Evolutionary conservation across 441 rosid species (phyloP).

Genomic region (Eruca vesicaria): DNA sequence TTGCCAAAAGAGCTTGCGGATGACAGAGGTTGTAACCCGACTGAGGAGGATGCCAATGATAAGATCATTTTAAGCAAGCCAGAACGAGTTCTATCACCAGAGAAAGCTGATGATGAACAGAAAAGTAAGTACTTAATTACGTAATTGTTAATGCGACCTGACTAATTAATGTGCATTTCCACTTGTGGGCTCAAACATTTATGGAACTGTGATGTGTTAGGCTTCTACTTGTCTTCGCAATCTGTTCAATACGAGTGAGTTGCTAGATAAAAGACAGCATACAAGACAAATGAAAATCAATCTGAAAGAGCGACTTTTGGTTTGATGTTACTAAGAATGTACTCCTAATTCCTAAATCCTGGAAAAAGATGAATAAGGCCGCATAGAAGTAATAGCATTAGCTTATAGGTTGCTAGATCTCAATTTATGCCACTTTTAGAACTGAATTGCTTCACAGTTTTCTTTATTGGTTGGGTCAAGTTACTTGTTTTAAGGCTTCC

Average conservation of each 20-base stretch:
- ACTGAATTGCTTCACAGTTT: neutral
- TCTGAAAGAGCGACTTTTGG: neutral
- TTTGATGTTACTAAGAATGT: neutral
- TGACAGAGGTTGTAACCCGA: conserved; percentile 42
- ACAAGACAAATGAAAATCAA: neutral
- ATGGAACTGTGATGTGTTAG: neutral
- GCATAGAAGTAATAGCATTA: neutral
- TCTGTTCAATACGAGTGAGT: neutral
- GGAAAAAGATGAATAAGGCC: neutral
- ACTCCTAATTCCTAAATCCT: neutral
- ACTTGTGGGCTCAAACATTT: neutral
- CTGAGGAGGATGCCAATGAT: conserved; percentile 38
- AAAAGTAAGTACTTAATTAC: conserved; percentile 49
- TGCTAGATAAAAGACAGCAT: neutral
- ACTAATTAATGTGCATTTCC: neutral
- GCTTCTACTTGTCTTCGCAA: neutral
- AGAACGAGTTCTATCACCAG: conserved; percentile 40
- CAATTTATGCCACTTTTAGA: neutral
- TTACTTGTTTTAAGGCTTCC: neutral
- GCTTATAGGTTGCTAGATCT: neutral
- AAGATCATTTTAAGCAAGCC: conserved; percentile 42
- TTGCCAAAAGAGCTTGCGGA: conserved; percentile 31
- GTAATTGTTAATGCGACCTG: neutral
- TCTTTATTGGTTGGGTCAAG: neutral
- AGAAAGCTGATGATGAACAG: conserved; percentile 40